Percentiles rank a stretch among this genome's conserved stretches.
These are phyloP conservation scores for Artemisia annua DNA, from an alignment of 129 eudicot species.

Conservation along the genomic window DNA sequence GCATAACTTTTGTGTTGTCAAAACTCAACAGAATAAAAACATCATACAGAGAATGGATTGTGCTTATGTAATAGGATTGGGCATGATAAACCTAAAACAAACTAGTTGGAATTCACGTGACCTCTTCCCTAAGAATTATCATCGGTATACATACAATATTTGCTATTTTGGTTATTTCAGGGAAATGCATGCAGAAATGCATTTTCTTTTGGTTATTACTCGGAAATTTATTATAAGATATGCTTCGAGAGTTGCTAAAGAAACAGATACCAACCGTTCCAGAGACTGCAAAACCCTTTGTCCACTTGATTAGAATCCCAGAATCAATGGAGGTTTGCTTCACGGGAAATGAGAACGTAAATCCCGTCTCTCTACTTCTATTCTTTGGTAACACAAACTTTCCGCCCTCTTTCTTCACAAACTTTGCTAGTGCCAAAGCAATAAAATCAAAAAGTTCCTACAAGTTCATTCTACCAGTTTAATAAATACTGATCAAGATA, in stretches of 20 bases:
- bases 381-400: conserved; percentile 50
- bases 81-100: too few species aligned
- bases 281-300: conserved; percentile 82
- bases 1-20: too few species aligned
- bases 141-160: background rate
- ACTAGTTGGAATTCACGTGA: background rate
- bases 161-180: background rate
- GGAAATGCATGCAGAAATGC: background rate
- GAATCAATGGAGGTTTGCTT: conserved; percentile 78
- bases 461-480: conserved; percentile 5
- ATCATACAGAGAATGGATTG: too few species aligned
- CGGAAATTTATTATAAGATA: background rate
- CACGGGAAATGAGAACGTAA: conserved; percentile 87
- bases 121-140: background rate
- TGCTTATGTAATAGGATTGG: too few species aligned
- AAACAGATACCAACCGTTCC: conserved; percentile 59
- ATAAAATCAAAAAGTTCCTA: conserved; percentile 83
- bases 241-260: background rate
- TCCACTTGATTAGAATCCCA: conserved; percentile 83
- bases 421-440: conserved; percentile 67
- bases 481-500: conserved; percentile 4
- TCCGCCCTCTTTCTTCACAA: conserved; percentile 63
- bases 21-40: too few species aligned
- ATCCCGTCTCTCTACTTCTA: conserved; percentile 75
- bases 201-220: background rate